A percentile compares a stretch with the other conserved stretches of the same genome.
These are phyloP conservation scores for Wickerhamomyces chaumierensis DNA, from an alignment of 805 yeast genomes.

Conservation along the genomic window DNA sequence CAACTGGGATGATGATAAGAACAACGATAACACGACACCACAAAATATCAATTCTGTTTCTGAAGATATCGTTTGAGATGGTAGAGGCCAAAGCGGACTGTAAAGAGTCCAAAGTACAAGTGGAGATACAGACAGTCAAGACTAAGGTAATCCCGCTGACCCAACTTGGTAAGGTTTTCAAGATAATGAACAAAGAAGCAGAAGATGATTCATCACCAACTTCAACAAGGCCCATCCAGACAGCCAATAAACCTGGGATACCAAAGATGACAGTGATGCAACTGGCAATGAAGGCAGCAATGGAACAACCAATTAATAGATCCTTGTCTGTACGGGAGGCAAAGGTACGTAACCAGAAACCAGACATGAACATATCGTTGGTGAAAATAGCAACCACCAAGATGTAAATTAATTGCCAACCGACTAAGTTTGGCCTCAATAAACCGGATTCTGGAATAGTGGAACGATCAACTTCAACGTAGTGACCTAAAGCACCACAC, in stretches of 20 bases:
- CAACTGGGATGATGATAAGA: slow-evolving; percentile 72
- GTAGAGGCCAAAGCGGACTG: slow-evolving; percentile 86
- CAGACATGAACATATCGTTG: slow-evolving; percentile 82
- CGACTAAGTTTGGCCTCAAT: slow-evolving; percentile 55
- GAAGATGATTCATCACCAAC: slow-evolving; percentile 38
- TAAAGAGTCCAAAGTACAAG: slow-evolving; percentile 82
- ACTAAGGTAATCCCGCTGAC: slow-evolving; percentile 73
- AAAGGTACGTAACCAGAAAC: slow-evolving; percentile 91
- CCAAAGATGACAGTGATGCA: slow-evolving; percentile 65
- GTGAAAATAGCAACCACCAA: slow-evolving; percentile 79
- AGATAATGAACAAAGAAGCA: slow-evolving; percentile 61
- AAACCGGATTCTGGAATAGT: slow-evolving; percentile 54
- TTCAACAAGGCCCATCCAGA: slow-evolving; percentile 68
- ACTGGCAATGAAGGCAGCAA: slow-evolving; percentile 62
- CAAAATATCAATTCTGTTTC: slow-evolving; percentile 60
- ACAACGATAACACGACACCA: slow-evolving; percentile 65
- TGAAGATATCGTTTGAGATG: slow-evolving; percentile 79
- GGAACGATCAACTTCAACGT: slow-evolving; percentile 49
- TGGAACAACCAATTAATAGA: slow-evolving; percentile 58
- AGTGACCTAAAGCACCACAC: slow-evolving; percentile 67
- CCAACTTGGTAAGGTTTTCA: slow-evolving; percentile 75
- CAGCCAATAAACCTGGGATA: slow-evolving; percentile 76
- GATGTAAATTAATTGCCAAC: slow-evolving; percentile 85
- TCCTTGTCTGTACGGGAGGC: slow-evolving; percentile 75
- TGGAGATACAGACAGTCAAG: slow-evolving; percentile 61